Conservation (phyloP, 495 filamentous ascomycete genomes). For the Hyaloscypha hepaticicola region DNA sequence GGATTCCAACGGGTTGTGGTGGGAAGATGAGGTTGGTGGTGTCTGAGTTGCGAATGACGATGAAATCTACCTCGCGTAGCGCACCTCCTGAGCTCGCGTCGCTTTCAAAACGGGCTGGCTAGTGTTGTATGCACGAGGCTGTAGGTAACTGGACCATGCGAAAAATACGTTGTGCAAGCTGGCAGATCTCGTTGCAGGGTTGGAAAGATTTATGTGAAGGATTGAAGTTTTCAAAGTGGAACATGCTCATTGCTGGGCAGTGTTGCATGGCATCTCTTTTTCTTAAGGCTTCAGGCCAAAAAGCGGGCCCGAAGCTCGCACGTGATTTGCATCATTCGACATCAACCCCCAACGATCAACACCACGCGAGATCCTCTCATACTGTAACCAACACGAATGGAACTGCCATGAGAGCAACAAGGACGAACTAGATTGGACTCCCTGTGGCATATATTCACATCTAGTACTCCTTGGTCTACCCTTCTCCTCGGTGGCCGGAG, state of each 20-base stretch:
- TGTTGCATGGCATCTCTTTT: not conserved
- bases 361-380: not conserved
- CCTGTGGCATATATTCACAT: not conserved
- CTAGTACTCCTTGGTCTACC: not conserved
- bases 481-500: not conserved
- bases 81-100: conserved; percentile 4
- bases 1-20: conserved; percentile 21
- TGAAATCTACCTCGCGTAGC: conserved; percentile 4
- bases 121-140: conserved; percentile 1
- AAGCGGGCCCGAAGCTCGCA: too few species aligned
- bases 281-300: not conserved
- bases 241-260: not conserved
- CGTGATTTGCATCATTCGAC: too few species aligned
- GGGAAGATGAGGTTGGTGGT: conserved; percentile 13
- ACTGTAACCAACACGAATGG: not conserved
- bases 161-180: not conserved
- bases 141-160: conserved; percentile 1
- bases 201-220: not conserved
- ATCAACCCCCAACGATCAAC: not conserved
- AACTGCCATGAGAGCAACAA: not conserved
- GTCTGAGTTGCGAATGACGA: conserved; percentile 19
- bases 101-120: not conserved
- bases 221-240: not conserved
- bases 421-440: not conserved
- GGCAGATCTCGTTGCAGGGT: not conserved